phyloP scores from a whole-genome alignment of 306 rosid genomes.

The Acmispon strigosus region DNA sequence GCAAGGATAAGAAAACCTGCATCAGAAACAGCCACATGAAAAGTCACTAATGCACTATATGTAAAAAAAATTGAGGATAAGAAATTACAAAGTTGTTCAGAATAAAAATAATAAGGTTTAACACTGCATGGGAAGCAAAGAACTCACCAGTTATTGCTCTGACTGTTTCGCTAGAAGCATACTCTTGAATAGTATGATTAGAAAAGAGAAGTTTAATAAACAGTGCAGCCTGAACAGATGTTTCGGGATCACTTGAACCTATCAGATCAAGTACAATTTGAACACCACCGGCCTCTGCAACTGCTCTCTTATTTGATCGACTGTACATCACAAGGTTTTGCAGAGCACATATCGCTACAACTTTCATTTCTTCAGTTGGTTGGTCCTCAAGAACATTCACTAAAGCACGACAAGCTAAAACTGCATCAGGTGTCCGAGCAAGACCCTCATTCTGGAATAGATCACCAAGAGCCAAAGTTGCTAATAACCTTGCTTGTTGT shows the following conservation, averaged over 20 bases:
- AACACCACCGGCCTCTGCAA: conserved; percentile 99
- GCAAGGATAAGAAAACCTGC: not conserved
- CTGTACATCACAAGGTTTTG: conserved; percentile 98
- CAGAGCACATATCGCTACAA: conserved; percentile 91
- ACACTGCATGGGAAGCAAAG: conserved; percentile 1
- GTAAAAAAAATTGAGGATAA: not conserved
- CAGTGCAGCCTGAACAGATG: conserved; percentile 95
- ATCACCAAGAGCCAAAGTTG: conserved; percentile 97
- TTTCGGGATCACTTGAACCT: conserved; percentile 94
- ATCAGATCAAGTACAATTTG: conserved; percentile 91
- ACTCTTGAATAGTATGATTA: conserved; percentile 92
- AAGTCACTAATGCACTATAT: conserved; percentile 3
- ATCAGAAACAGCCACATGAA: not conserved
- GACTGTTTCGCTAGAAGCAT: conserved; percentile 96
- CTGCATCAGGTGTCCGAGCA: conserved; percentile 91
- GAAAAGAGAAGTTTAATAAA: conserved; percentile 90
- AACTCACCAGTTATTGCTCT: conserved; percentile 90
- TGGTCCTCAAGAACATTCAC: conserved; percentile 98
- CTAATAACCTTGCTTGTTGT: conserved; percentile 92
- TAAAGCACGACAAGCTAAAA: conserved; percentile 94
- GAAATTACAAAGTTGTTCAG: not conserved
- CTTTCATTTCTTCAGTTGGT: conserved; percentile 99
- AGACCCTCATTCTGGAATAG: conserved; percentile 90
- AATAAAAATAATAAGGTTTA: conserved; percentile 15
- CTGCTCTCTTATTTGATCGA: conserved; percentile 95